Conservation (phyloP, 78 protist species). For the Dictyostelium brefeldianum region DNA sequence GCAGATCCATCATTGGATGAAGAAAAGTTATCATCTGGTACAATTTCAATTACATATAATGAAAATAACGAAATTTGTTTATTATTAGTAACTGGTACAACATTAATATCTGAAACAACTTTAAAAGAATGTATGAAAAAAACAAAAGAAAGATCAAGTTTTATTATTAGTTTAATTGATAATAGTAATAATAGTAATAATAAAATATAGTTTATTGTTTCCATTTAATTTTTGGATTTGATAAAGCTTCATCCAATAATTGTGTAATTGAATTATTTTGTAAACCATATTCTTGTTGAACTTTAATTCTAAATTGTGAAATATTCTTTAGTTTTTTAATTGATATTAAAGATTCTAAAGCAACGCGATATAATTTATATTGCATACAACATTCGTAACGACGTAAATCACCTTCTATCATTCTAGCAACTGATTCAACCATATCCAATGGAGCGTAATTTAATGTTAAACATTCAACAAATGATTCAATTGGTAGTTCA, state of each 20-base stretch:
- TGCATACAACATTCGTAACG: slow-evolving; percentile 9
- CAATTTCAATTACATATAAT: slow-evolving; percentile 45
- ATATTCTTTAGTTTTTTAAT: neutral
- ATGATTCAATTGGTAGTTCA: slow-evolving; percentile 8
- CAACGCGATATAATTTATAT: neutral
- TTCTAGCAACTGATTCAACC: neutral
- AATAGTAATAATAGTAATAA: neutral
- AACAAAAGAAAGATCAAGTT: slow-evolving; percentile 30
- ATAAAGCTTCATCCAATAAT: slow-evolving; percentile 9
- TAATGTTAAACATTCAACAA: neutral
- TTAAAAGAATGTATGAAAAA: slow-evolving; percentile 37
- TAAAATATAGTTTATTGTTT: slow-evolving; percentile 11
- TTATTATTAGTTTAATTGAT: slow-evolving; percentile 28
- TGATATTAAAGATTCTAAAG: neutral
- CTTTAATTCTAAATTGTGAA: neutral
- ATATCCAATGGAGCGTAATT: slow-evolving; percentile 3
- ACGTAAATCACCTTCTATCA: slow-evolving; percentile 3
- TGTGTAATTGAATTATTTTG: neutral
- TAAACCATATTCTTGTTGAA: neutral
- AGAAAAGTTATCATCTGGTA: slow-evolving; percentile 68
- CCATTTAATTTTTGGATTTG: slow-evolving; percentile 34
- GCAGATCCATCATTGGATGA: slow-evolving; percentile 83
- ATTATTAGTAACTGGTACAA: slow-evolving; percentile 16
- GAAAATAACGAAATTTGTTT: slow-evolving; percentile 59
- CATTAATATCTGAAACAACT: neutral